Conservation (phyloP, 495 filamentous ascomycete species). For the Neurospora tetraspora region DNA sequence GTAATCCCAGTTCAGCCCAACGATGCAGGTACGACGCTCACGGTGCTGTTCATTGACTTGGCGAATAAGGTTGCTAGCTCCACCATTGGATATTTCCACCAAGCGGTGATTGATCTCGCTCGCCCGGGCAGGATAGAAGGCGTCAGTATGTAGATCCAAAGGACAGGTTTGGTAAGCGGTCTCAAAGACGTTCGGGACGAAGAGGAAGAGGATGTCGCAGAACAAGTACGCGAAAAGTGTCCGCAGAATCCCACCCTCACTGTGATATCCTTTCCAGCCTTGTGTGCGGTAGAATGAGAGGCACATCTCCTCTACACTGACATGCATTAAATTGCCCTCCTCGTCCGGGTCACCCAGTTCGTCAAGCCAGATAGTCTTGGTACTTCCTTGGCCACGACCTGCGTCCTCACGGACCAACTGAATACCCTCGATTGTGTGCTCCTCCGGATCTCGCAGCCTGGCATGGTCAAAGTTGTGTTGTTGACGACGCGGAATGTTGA, state of each 20-base stretch:
- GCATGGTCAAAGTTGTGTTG: slow-evolving; percentile 93
- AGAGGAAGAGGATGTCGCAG: slow-evolving; percentile 86
- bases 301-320: slow-evolving; percentile 82
- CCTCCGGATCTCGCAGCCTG: slow-evolving; percentile 59
- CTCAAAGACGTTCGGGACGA: slow-evolving; percentile 94
- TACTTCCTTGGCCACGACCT: slow-evolving; percentile 38
- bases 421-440: slow-evolving; percentile 65
- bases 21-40: slow-evolving; percentile 65
- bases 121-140: slow-evolving; percentile 76
- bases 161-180: slow-evolving; percentile 90
- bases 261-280: slow-evolving; percentile 92
- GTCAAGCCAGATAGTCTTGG: slow-evolving; percentile 84
- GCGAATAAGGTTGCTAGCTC: slow-evolving; percentile 54
- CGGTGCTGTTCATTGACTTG: slow-evolving; percentile 54
- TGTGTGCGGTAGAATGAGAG: slow-evolving; percentile 70
- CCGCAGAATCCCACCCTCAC: slow-evolving; percentile 79
- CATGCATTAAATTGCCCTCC: slow-evolving; percentile 37
- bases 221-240: slow-evolving; percentile 90
- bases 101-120: slow-evolving; percentile 86
- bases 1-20: slow-evolving; percentile 88
- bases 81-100: slow-evolving; percentile 73
- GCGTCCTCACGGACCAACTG: slow-evolving; percentile 53
- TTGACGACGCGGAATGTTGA: slow-evolving; percentile 74
- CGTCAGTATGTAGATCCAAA: slow-evolving; percentile 85
- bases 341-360: slow-evolving; percentile 54